A percentile compares a stretch with the other conserved stretches of the same genome.
Conservation (phyloP, 2,329 filamentous ascomycete genomes). For the Fusarium musae region DNA sequence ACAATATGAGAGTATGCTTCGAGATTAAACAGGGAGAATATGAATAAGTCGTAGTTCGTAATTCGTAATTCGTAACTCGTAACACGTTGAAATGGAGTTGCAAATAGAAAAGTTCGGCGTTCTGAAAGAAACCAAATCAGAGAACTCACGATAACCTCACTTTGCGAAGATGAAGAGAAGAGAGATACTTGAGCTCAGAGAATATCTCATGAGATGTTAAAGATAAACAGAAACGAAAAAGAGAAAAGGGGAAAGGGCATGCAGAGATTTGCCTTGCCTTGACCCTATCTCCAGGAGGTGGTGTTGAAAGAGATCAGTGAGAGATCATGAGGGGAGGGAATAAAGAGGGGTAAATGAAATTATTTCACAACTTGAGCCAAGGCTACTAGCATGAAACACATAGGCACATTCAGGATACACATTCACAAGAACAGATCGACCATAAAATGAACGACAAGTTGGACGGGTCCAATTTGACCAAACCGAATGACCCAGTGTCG, state of each 20-base stretch:
- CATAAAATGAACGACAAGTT: slow-evolving; percentile 36
- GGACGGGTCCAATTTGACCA: slow-evolving; percentile 50
- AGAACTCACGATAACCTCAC: slow-evolving; percentile 1
- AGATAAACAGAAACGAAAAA: not conserved
- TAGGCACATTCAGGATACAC: not conserved
- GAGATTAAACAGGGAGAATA: not conserved
- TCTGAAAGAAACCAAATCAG: not conserved
- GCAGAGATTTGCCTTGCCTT: not conserved
- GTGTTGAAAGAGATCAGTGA: not conserved
- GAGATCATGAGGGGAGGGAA: not conserved
- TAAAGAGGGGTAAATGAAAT: not conserved
- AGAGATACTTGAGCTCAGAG: too few species aligned
- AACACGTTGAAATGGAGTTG: not conserved
- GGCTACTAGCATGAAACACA: not conserved
- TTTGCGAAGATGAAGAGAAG: not conserved
- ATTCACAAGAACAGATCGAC: slow-evolving; percentile 27
- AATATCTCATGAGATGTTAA: not conserved
- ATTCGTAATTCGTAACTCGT: not conserved
- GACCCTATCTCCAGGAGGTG: not conserved
- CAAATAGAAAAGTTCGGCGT: not conserved
- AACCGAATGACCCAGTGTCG: slow-evolving; percentile 52
- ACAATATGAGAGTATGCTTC: not conserved
- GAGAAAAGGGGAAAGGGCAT: rapidly evolving
- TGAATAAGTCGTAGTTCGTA: not conserved
- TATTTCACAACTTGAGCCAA: not conserved